Base-by-base conservation (phyloP, 2,329 filamentous ascomycete species). In the Exophiala sideris region DNA sequence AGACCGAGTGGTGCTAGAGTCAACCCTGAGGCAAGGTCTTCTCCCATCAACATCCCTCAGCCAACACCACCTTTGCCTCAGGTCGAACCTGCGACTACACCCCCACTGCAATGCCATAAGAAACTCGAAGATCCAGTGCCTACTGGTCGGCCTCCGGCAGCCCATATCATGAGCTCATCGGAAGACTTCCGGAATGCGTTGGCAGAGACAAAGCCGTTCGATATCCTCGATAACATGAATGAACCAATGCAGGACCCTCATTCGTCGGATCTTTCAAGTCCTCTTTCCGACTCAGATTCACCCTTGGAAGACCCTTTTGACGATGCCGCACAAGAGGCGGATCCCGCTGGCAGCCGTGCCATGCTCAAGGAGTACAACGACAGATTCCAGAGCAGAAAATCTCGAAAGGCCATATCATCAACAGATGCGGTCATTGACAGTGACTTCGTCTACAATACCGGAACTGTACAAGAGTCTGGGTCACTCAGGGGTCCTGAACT, bases 1-100 rank as follows among this genome's bases (percentile, higher is more conserved):
- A 47, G 39, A 45, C 35, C 54, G 14, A 40, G 48, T 38, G 49
- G 46, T 18, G 56, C 52, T 11, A 18, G 57, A 35, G 53, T 60
- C 46, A 42, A 52, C 10, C 10, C 36, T 20, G 49, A 54, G 40
- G 33, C 52, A 18, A 52, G 39, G 36, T 52, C 58, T 41, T 51
- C 50, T 36, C 59, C 59, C 6, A 62, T 59, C 20, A 52, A 59
- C 42, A 58, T 59, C n/a, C 59, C 59, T 8, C 56, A 56, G 35
- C 16, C 54, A 24, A 45, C 49, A 12, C 57, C 59, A 12, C 46
- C 46, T 5, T 41, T 62, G 50, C 57, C 59, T 24, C 54, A 57
- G 9, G 42, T 59, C 20, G 38, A 57, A 34, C 34, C 59, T 8
- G 48, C 57, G 14, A 52, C 46, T 14, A 57, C 52, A 4, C 55